Conservation (phyloP, 257 asterid genomes). For the Gentiana straminea region DNA sequence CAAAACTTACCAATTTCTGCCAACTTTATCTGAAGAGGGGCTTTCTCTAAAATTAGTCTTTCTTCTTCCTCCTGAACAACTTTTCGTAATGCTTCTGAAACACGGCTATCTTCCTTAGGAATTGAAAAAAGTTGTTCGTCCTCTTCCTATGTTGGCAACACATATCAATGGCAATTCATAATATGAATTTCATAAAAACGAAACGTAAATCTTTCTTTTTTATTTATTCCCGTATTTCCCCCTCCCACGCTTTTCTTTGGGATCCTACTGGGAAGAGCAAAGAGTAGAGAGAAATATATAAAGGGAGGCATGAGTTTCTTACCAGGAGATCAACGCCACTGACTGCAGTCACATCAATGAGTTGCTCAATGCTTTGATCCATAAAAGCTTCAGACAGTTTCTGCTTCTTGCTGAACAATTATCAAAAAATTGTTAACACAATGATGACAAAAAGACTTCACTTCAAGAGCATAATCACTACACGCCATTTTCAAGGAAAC, state of each 20-base stretch:
- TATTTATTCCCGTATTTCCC: no score
- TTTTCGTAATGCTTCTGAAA: constrained; percentile 79
- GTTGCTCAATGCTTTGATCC: constrained; percentile 98
- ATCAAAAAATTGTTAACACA: background rate
- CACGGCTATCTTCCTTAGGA: constrained; percentile 80
- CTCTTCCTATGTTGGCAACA: constrained; percentile 53
- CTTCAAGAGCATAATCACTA: no score
- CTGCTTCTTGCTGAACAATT: constrained; percentile 69
- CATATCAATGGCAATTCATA: background rate
- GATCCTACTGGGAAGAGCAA: background rate
- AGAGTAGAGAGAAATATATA: background rate
- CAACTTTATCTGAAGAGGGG: constrained; percentile 85
- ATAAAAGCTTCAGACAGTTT: constrained; percentile 63
- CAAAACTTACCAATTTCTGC: constrained; percentile 46
- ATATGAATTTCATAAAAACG: no score
- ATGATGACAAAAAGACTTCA: background rate
- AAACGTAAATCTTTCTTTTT: no score
- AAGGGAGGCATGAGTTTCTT: constrained; percentile 14
- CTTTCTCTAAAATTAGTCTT: constrained; percentile 57
- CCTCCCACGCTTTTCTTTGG: background rate
- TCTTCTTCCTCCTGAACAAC: constrained; percentile 99
- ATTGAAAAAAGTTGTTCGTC: constrained; percentile 89
- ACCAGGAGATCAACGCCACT: constrained; percentile 98
- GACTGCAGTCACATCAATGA: constrained; percentile 93
- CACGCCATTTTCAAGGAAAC: no score